Base-by-base conservation (phyloP, 495 filamentous ascomycete species). In the Extremus antarcticus region DNA sequence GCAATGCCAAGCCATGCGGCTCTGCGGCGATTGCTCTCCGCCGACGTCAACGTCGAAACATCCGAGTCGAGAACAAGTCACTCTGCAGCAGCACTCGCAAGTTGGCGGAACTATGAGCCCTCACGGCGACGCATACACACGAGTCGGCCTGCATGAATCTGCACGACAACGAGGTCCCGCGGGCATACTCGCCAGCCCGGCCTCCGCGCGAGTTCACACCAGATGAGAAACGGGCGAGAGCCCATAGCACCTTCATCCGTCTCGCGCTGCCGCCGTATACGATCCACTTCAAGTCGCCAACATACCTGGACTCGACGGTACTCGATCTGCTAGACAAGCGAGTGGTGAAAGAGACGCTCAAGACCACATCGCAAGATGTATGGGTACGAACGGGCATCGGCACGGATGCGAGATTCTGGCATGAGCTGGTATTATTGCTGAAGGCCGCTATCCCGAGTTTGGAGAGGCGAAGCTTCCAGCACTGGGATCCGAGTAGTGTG, bases 401-500 rank as follows among this genome's bases (percentile, higher is more conserved):
- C 16, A 51, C 53, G 9, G 54, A 65, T 25, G 20, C 48, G 13
- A 15, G 54, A 17, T 62, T 71, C 46, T 73, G 70, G 70, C 47
- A 60, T 11, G 68, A 69, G 10, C 51, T 70, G 13, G 57, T 57
- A 15, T 55, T 47, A 2, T 47, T 67, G 15, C 43, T 73, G 47
- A 58, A 65, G 50, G 68, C 66, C 1, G 66, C 70, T 25, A 57
- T 69, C 15, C 68, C 65, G 11, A 66, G 65, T 3, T 59, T 73
- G 25, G 67, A 68, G 46, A 54, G 53, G 20, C 66, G 70, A 16
- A 67, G 56, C 46, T 70, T 71, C 53, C 63, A 64, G 35, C 54
- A 57, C 23, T 59, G 59, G 45, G 65, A 71, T 47, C 63, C 69
- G 15, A 55, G 54, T 29, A 54, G 58, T n/a, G 59, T 66, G 1